These are phyloP conservation scores for Xerocomellus dryophilus DNA, from an alignment of 768 basidiomycete genomes.

Conservation along the genomic window DNA sequence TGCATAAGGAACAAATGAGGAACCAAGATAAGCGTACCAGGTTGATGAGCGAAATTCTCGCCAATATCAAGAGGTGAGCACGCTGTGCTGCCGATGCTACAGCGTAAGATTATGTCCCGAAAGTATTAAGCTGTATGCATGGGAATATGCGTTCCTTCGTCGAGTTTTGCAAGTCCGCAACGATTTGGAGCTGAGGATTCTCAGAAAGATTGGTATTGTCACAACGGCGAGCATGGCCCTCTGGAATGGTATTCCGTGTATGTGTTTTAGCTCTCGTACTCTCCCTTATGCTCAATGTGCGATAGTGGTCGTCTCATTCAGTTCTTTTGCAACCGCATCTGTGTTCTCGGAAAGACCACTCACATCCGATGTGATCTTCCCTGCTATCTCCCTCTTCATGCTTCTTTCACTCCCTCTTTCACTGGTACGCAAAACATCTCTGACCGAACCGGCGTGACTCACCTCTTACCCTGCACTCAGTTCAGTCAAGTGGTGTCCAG, in stretches of 20 bases:
- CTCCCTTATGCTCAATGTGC: not conserved
- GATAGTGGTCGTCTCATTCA: constrained; percentile 69
- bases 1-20: constrained; percentile 85
- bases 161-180: constrained; percentile 76
- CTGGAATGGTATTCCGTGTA: constrained; percentile 64
- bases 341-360: constrained; percentile 58
- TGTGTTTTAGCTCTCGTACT: not conserved
- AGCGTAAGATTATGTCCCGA: not conserved
- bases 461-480: constrained; percentile 33
- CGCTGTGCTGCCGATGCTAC: not conserved
- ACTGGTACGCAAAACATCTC: constrained; percentile 48
- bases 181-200: constrained; percentile 73
- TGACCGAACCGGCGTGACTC: not conserved
- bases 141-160: constrained; percentile 87
- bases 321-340: constrained; percentile 75
- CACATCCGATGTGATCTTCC: constrained; percentile 90
- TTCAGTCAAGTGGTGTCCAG: constrained; percentile 70
- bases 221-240: constrained; percentile 61
- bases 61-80: constrained; percentile 76
- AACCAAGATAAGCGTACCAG: constrained; percentile 79
- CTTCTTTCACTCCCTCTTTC: constrained; percentile 80
- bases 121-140: constrained; percentile 88
- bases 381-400: constrained; percentile 86
- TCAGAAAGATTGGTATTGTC: constrained; percentile 74
- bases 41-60: constrained; percentile 86